phyloP scores from a whole-genome alignment of 2,329 filamentous ascomycete species.

The Fusarium paranaense region DNA sequence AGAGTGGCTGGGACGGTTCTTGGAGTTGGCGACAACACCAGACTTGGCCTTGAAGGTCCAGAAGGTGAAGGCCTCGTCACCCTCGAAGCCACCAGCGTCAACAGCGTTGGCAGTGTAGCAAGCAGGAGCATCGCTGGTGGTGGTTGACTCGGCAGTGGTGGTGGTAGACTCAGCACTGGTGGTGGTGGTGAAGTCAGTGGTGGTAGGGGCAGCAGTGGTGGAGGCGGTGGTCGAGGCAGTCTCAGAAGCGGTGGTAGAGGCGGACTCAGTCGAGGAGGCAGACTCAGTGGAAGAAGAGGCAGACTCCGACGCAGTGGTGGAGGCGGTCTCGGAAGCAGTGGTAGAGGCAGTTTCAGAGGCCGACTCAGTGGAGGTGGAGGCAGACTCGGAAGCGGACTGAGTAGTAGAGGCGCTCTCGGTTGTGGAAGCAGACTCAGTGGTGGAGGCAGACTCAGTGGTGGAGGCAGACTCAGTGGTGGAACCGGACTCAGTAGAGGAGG shows the following conservation, averaged over 20 bases:
- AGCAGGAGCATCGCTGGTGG: neutral
- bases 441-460: neutral
- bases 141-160: neutral
- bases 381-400: neutral
- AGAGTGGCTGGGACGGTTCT: neutral
- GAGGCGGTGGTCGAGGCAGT: neutral
- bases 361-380: neutral
- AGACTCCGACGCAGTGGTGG: neutral
- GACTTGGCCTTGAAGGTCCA: constrained; percentile 7
- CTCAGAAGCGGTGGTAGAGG: neutral
- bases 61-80: neutral
- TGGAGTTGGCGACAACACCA: neutral
- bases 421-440: neutral
- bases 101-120: neutral
- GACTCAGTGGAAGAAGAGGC: neutral
- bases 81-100: constrained; percentile 13
- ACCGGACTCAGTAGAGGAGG: neutral
- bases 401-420: neutral
- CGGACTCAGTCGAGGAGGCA: neutral
- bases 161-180: neutral
- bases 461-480: neutral
- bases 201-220: neutral
- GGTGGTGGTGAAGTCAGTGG: neutral
- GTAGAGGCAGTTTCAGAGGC: neutral
- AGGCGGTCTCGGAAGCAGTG: neutral